Evolutionary conservation across 2,329 filamentous ascomycete genomes (phyloP).

Genomic region (Calonectria hawksworthii): DNA sequence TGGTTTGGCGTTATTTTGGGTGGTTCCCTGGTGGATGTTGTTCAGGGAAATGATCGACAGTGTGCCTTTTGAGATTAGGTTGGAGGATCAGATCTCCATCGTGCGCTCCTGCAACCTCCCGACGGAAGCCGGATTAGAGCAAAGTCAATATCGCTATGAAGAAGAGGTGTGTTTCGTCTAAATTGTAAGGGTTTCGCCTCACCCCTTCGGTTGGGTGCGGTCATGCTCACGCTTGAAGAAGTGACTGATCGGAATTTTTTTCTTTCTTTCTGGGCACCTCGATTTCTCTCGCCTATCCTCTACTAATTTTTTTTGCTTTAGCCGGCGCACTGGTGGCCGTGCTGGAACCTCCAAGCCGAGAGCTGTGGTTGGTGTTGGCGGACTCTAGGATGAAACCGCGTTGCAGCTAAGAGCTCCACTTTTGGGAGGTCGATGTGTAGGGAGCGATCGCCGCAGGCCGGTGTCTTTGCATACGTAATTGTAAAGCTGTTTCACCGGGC

Average conservation of each 20-base stretch:
- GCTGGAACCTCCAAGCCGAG: background rate
- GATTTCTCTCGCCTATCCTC: too few species aligned
- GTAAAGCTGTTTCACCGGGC: conserved; percentile 17
- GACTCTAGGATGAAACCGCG: conserved; percentile 28
- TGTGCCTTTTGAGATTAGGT: conserved; percentile 7
- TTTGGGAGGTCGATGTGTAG: conserved; percentile 23
- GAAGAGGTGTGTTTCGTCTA: background rate
- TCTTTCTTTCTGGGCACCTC: too few species aligned
- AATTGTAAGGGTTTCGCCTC: background rate
- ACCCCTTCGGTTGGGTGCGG: background rate
- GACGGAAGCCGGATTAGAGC: conserved; percentile 3
- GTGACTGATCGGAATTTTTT: background rate
- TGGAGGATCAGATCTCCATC: conserved; percentile 3
- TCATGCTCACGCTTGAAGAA: background rate
- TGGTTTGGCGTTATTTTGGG: background rate
- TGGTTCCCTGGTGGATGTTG: background rate
- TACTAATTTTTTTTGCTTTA: background rate
- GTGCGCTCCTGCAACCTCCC: conserved; percentile 6
- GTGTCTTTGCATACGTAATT: conserved; percentile 22
- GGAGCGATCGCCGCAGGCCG: conserved; percentile 7
- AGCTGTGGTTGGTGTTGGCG: conserved; percentile 18
- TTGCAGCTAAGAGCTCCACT: conserved; percentile 30
- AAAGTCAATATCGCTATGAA: conserved; percentile 3
- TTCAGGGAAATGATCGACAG: conserved; percentile 13
- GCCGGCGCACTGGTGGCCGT: background rate